phyloP scores from a whole-genome alignment of 2,329 filamentous ascomycete species.

The Phyllosticta citrichinensis region DNA sequence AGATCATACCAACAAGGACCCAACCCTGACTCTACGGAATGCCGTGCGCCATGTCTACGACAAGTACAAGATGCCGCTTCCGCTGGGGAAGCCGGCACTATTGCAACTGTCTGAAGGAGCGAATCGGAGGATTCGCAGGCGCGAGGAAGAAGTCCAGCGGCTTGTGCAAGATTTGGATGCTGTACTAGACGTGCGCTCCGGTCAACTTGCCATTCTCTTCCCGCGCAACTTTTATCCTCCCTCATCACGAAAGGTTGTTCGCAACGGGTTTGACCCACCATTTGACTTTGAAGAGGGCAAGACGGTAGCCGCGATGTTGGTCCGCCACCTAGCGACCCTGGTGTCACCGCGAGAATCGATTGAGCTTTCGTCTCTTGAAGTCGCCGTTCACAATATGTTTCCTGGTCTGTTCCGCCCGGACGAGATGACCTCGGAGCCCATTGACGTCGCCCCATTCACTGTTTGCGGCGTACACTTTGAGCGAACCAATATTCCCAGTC shows the following conservation, averaged over 20 bases:
- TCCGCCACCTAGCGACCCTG: slow-evolving; percentile 40
- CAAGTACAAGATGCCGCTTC: slow-evolving; percentile 53
- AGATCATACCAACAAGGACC: slow-evolving; percentile 73
- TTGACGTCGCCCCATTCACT: slow-evolving; percentile 14
- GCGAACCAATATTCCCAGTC: background rate
- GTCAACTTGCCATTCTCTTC: slow-evolving; percentile 23
- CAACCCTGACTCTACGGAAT: slow-evolving; percentile 69
- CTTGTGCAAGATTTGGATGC: slow-evolving; percentile 39
- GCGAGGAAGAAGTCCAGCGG: slow-evolving; percentile 43
- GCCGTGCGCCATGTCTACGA: slow-evolving; percentile 60
- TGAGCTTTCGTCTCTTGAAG: slow-evolving; percentile 33
- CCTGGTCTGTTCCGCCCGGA: slow-evolving; percentile 16
- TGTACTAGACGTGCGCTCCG: slow-evolving; percentile 32
- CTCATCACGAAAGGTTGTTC: slow-evolving; percentile 14
- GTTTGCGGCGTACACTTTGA: slow-evolving; percentile 18
- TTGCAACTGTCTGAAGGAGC: slow-evolving; percentile 39
- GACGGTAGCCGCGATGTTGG: slow-evolving; percentile 30
- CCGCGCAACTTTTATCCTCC: slow-evolving; percentile 18
- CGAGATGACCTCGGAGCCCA: background rate
- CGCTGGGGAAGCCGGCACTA: slow-evolving; percentile 57
- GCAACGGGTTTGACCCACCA: background rate
- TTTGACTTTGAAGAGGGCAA: background rate
- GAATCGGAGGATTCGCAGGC: slow-evolving; percentile 41
- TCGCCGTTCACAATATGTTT: slow-evolving; percentile 34
- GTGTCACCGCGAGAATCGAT: slow-evolving; percentile 38